Conservation (phyloP, 805 yeast species). For the Lipomyces orientalis region DNA sequence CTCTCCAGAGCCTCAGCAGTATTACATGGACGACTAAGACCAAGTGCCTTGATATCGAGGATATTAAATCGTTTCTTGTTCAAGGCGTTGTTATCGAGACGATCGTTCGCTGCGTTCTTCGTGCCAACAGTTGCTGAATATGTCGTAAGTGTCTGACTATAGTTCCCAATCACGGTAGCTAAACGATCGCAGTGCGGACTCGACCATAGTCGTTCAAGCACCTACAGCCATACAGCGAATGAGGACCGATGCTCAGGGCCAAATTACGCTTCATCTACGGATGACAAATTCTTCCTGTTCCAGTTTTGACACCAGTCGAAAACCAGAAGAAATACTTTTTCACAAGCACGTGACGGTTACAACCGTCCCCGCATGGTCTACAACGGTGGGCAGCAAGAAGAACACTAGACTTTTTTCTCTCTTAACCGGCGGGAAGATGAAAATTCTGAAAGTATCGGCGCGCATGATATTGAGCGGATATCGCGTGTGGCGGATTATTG, state of each 20-base stretch:
- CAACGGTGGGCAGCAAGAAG: too few relatives aligned
- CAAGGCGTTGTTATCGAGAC: not conserved
- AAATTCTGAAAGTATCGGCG: too few relatives aligned
- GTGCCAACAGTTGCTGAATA: not conserved
- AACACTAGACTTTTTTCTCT: too few relatives aligned
- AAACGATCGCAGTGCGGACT: not conserved
- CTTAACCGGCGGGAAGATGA: too few relatives aligned
- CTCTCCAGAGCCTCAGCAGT: too few relatives aligned
- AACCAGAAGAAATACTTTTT: not conserved
- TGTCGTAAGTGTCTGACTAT: not conserved
- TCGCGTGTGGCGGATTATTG: too few relatives aligned
- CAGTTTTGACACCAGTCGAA: not conserved
- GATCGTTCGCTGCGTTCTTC: not conserved
- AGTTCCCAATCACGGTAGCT: not conserved
- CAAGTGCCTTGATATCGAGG: too few relatives aligned
- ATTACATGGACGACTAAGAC: too few relatives aligned
- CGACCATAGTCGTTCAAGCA: slow-evolving; percentile 1
- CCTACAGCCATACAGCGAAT: slow-evolving; percentile 3
- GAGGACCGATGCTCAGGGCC: not conserved
- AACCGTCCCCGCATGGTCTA: too few relatives aligned
- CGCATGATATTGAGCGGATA: too few relatives aligned
- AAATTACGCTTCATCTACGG: not conserved
- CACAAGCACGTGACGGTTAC: not conserved
- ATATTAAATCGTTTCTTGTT: too few relatives aligned
- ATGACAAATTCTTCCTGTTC: not conserved